phyloP scores from a whole-genome alignment of 176 grass and related monocot genomes.

The Bonia amplexicaulis region DNA sequence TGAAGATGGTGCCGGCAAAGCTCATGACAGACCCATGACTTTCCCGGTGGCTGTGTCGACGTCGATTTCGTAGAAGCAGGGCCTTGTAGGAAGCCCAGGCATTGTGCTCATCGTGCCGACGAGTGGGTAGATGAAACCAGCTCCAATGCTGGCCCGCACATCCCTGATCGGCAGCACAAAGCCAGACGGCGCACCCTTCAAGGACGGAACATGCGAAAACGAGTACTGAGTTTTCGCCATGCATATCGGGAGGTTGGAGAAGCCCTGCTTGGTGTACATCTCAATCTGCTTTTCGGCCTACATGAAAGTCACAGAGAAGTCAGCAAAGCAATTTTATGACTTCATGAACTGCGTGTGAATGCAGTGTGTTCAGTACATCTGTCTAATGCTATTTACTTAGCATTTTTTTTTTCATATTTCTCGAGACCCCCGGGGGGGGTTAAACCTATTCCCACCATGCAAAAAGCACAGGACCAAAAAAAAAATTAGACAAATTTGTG shows the following conservation, averaged over 20 bases:
- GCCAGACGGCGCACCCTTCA: slow-evolving; percentile 57
- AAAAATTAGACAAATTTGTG: background rate
- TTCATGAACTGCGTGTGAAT: background rate
- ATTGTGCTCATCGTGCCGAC: slow-evolving; percentile 95
- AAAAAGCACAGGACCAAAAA: background rate
- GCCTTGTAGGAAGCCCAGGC: slow-evolving; percentile 90
- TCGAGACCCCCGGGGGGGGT: too few species aligned
- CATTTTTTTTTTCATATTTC: background rate
- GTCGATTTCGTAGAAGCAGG: slow-evolving; percentile 94
- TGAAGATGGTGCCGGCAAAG: background rate
- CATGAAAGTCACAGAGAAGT: background rate
- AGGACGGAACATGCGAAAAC: slow-evolving; percentile 75
- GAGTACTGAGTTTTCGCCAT: slow-evolving; percentile 99
- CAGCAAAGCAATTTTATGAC: background rate
- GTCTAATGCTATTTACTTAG: background rate
- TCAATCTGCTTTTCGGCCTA: slow-evolving; percentile 93
- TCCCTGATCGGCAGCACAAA: slow-evolving; percentile 90
- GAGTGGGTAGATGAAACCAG: slow-evolving; percentile 92
- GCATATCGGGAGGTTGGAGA: slow-evolving; percentile 91
- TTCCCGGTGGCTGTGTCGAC: slow-evolving; percentile 67
- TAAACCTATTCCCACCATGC: background rate
- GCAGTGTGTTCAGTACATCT: background rate
- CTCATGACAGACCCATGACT: slow-evolving; percentile 69
- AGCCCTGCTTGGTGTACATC: slow-evolving; percentile 90
- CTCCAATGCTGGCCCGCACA: slow-evolving; percentile 83